Percentiles rank a stretch among this genome's conserved stretches.
These are phyloP conservation scores for Aspergillus aculeatus DNA, from an alignment of 2,329 filamentous ascomycete species.

Conservation along the genomic window DNA sequence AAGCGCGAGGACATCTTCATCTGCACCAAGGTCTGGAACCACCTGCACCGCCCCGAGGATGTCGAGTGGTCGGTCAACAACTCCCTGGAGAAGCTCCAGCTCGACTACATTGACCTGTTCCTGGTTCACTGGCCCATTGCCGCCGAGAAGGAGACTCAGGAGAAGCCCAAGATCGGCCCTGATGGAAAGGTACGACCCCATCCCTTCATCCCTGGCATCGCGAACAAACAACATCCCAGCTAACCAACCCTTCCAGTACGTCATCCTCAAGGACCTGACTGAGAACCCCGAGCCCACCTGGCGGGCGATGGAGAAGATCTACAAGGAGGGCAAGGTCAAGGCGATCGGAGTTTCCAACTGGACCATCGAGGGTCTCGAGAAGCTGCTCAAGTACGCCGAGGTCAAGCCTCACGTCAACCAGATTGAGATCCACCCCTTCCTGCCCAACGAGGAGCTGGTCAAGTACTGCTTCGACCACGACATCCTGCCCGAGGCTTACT, in stretches of 20 bases:
- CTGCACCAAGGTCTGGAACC: conserved; percentile 55
- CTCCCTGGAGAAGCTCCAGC: conserved; percentile 63
- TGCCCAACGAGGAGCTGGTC: conserved; percentile 47
- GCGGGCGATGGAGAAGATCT: conserved; percentile 65
- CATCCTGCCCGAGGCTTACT: conserved; percentile 46
- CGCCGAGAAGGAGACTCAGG: conserved; percentile 51
- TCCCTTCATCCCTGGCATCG: not conserved
- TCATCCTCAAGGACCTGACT: conserved; percentile 64
- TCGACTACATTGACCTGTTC: conserved; percentile 73
- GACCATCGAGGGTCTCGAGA: conserved; percentile 50
- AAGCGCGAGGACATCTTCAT: conserved; percentile 54
- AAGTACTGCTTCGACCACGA: conserved; percentile 43
- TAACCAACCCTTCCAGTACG: conserved; percentile 43
- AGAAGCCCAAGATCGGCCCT: conserved; percentile 49
- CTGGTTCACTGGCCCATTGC: conserved; percentile 54
- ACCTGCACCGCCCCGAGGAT: conserved; percentile 50
- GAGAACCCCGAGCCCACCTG: conserved; percentile 63
- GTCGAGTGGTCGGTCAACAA: conserved; percentile 54
- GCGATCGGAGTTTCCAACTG: conserved; percentile 82
- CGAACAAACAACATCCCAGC: not conserved
- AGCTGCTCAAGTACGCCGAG: conserved; percentile 45
- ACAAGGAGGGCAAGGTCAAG: conserved; percentile 60
- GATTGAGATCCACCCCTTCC: conserved; percentile 48
- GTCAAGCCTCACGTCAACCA: conserved; percentile 47
- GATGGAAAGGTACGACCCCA: conserved; percentile 49